Conservation (phyloP, 495 filamentous ascomycete genomes). For the Thozetella sp. region DNA sequence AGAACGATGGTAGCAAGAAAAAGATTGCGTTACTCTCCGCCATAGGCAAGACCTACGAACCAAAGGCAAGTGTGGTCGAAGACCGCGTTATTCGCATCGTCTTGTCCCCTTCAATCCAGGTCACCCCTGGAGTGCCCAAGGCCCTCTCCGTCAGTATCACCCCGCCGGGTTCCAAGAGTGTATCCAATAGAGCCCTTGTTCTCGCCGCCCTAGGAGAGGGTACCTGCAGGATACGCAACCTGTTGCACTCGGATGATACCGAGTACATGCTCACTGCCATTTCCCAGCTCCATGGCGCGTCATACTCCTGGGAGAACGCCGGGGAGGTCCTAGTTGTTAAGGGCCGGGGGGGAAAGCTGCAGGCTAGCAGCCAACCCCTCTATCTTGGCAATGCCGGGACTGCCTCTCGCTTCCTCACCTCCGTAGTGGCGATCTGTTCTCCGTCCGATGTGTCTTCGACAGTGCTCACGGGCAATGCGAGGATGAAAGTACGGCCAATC, state of each 20-base stretch:
- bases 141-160: conserved; percentile 71
- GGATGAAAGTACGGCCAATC: conserved; percentile 96
- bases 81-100: conserved; percentile 85
- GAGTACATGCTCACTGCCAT: conserved; percentile 95
- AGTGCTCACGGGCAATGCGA: conserved; percentile 87
- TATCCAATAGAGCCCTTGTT: conserved; percentile 93
- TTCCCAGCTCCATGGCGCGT: conserved; percentile 80
- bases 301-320: conserved; percentile 91
- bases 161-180: conserved; percentile 95
- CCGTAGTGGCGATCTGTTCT: conserved; percentile 82
- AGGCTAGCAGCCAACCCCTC: conserved; percentile 72
- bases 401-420: conserved; percentile 92
- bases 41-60: conserved; percentile 87
- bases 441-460: conserved; percentile 64
- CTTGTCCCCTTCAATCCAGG: conserved; percentile 76
- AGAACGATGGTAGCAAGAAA: conserved; percentile 95
- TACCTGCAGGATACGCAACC: conserved; percentile 83
- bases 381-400: conserved; percentile 98
- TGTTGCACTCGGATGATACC: conserved; percentile 95
- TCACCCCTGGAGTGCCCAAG: conserved; percentile 68
- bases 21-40: conserved; percentile 94
- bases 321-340: conserved; percentile 87
- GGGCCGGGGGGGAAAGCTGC: conserved; percentile 84
- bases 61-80: conserved; percentile 81
- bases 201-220: conserved; percentile 90